Conservation (phyloP, 495 filamentous ascomycete genomes). For the Apodospora peruviana region DNA sequence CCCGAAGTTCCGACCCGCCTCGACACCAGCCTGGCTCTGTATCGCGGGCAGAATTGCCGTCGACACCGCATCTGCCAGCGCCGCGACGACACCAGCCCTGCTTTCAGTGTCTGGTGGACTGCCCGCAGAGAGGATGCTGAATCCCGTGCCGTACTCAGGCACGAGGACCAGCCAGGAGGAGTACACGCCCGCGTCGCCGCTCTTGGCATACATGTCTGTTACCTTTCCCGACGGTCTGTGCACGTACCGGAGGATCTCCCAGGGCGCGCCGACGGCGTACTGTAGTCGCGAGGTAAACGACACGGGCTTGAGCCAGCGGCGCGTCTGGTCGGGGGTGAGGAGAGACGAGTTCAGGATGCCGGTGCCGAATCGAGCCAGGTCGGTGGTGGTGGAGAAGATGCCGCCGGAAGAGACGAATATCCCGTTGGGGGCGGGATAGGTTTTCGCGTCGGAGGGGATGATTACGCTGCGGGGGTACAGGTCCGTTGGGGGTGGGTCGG, state of each 20-base stretch:
- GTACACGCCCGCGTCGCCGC: constrained; percentile 37
- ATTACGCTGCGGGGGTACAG: constrained; percentile 18
- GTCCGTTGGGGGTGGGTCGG: constrained; percentile 15
- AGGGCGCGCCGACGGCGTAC: constrained; percentile 23
- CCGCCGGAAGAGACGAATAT: constrained; percentile 17
- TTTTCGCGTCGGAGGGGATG: background rate
- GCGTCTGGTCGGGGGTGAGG: constrained; percentile 30
- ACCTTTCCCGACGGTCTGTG: constrained; percentile 12
- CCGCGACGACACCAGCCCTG: constrained; percentile 1
- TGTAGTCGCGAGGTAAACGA: constrained; percentile 34
- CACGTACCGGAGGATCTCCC: constrained; percentile 34
- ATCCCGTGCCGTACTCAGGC: constrained; percentile 38
- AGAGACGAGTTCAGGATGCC: constrained; percentile 43
- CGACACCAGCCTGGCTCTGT: constrained; percentile 23
- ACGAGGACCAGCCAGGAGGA: constrained; percentile 26
- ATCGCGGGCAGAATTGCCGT: constrained; percentile 30
- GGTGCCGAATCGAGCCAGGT: constrained; percentile 33
- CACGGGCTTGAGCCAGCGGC: constrained; percentile 45
- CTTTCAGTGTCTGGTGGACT: background rate
- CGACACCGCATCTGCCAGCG: constrained; percentile 22
- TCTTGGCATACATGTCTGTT: constrained; percentile 38
- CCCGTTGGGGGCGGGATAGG: constrained; percentile 8
- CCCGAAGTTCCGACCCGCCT: constrained; percentile 21
- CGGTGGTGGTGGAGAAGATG: constrained; percentile 18
- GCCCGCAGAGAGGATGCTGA: constrained; percentile 31